Conservation (phyloP, 352 stramenopile genomes). For the Thalassiosira mediterranea region DNA sequence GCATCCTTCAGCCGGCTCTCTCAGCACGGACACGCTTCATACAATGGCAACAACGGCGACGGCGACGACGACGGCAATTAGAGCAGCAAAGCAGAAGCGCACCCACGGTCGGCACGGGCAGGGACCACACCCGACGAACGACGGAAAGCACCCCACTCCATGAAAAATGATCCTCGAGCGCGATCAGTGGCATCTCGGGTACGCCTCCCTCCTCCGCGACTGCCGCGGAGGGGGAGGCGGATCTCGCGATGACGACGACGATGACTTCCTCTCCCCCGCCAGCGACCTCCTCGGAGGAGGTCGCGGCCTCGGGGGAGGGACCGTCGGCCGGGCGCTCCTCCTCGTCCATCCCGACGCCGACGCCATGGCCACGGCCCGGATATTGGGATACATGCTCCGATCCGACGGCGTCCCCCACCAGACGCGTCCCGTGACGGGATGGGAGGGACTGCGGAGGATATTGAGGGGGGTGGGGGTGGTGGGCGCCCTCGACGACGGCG, state of each 20-base stretch:
- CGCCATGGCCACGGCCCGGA: conserved; percentile 92
- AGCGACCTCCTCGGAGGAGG: background rate
- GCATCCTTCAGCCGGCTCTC: too few relatives aligned
- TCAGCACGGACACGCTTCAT: too few relatives aligned
- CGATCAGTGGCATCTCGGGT: conserved; percentile 79
- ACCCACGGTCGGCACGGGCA: too few relatives aligned
- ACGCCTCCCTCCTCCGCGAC: conserved; percentile 76
- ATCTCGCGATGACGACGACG: conserved; percentile 4
- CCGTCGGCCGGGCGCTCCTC: conserved; percentile 88
- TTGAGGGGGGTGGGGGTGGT: conserved; percentile 87
- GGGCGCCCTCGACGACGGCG: conserved; percentile 65
- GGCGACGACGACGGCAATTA: background rate
- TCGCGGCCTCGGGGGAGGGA: conserved; percentile 64
- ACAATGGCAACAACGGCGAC: too few relatives aligned
- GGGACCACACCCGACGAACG: background rate
- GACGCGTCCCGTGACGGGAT: conserved; percentile 68
- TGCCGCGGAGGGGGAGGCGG: conserved; percentile 32
- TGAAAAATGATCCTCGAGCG: conserved; percentile 70
- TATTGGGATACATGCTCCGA: conserved; percentile 89
- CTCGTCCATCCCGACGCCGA: conserved; percentile 94
- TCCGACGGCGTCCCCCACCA: conserved; percentile 85
- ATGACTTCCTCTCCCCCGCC: conserved; percentile 3
- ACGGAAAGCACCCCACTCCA: background rate
- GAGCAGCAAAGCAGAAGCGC: background rate
- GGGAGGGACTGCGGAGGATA: conserved; percentile 63